Evolutionary conservation across 1,139 yeast genomes (phyloP).

Genomic region (Candida tropicalis): DNA sequence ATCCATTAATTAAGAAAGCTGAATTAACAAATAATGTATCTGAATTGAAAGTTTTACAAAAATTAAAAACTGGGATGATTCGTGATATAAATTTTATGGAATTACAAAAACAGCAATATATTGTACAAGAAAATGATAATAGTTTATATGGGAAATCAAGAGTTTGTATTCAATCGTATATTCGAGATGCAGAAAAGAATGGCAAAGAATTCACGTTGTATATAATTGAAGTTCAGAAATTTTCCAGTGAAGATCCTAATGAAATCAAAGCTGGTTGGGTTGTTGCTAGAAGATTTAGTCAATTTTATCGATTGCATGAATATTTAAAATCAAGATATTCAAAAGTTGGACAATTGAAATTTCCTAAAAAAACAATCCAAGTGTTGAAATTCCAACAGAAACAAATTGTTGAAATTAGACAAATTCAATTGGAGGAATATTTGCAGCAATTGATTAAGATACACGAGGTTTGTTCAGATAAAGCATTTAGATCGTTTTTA

Average conservation of each 20-base stretch:
- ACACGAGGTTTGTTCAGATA: conserved; percentile 73
- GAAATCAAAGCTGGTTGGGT: conserved; percentile 79
- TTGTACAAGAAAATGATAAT: conserved; percentile 81
- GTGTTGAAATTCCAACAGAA: conserved; percentile 67
- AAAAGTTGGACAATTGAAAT: conserved; percentile 49
- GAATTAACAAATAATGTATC: conserved; percentile 75
- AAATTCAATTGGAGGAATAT: conserved; percentile 62
- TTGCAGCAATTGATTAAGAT: conserved; percentile 57
- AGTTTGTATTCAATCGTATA: conserved; percentile 66
- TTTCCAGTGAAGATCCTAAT: conserved; percentile 43
- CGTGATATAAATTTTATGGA: conserved; percentile 74
- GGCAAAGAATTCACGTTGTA: conserved; percentile 69
- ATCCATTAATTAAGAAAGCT: conserved; percentile 74
- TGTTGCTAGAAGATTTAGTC: conserved; percentile 85
- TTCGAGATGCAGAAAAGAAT: conserved; percentile 54
- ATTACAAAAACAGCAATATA: conserved; percentile 74
- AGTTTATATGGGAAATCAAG: conserved; percentile 73
- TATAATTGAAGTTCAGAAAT: conserved; percentile 73
- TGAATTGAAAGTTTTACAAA: conserved; percentile 66
- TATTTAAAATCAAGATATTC: conserved; percentile 60
- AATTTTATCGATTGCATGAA: conserved; percentile 72
- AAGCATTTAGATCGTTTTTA: conserved; percentile 72
- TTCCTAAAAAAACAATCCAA: conserved; percentile 61
- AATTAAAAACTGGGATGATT: conserved; percentile 65
- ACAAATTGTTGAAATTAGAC: conserved; percentile 67